Conservation (phyloP, 1,284 basidiomycete genomes). For the Exsudoporus floridanus region DNA sequence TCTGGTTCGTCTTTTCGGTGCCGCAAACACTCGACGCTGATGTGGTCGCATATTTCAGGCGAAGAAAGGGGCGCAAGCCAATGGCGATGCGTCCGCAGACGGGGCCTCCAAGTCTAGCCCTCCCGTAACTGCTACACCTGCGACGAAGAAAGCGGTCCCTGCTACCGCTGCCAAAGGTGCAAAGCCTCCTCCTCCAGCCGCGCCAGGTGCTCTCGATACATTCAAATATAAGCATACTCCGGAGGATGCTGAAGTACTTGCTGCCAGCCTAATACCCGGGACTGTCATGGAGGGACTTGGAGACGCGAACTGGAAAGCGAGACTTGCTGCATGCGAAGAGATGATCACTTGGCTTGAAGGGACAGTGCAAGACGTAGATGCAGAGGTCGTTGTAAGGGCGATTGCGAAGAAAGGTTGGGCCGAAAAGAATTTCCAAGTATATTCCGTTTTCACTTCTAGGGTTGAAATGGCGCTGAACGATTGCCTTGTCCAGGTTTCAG, state of each 20-base stretch:
- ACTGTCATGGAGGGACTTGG: slow-evolving; percentile 72
- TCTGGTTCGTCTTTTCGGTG: slow-evolving; percentile 36
- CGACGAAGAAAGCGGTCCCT: slow-evolving; percentile 48
- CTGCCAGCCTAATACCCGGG: slow-evolving; percentile 73
- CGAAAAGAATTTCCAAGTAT: slow-evolving; percentile 98
- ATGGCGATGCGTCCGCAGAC: slow-evolving; percentile 29
- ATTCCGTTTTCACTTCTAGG: slow-evolving; percentile 20
- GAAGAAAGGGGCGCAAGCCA: slow-evolving; percentile 52
- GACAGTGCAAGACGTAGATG: slow-evolving; percentile 70
- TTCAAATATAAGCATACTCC: slow-evolving; percentile 91
- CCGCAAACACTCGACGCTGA: slow-evolving; percentile 9
- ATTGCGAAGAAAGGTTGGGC: slow-evolving; percentile 93
- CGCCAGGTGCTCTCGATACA: slow-evolving; percentile 66
- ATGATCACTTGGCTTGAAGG: slow-evolving; percentile 83
- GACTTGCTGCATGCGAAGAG: slow-evolving; percentile 85
- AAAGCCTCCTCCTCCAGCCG: slow-evolving; percentile 49
- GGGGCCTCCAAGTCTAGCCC: slow-evolving; percentile 27
- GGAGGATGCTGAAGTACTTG: slow-evolving; percentile 89
- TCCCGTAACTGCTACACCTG: slow-evolving; percentile 38
- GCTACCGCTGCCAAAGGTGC: slow-evolving; percentile 46
- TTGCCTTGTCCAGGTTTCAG: slow-evolving; percentile 64
- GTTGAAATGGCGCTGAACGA: slow-evolving; percentile 10
- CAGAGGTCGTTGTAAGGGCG: slow-evolving; percentile 89
- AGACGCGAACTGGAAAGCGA: slow-evolving; percentile 91
- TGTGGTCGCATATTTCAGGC: slow-evolving; percentile 34